These are phyloP conservation scores for Pseudogymnoascus sp. DNA, from an alignment of 2,329 filamentous ascomycete species.

Conservation along the genomic window DNA sequence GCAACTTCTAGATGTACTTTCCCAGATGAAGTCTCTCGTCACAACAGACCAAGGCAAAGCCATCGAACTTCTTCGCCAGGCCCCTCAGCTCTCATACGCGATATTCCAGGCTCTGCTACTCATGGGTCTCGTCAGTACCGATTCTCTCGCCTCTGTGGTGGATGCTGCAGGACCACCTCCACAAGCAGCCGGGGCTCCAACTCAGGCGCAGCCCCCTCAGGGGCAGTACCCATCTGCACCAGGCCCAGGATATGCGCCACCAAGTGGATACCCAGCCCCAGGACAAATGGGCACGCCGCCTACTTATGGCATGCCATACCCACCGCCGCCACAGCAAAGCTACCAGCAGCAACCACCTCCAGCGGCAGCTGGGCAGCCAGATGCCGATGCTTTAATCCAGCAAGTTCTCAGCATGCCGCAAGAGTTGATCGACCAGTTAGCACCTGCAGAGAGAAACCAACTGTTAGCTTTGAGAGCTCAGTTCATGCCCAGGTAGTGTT, in stretches of 20 bases:
- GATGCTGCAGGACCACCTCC: constrained; percentile 39
- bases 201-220: constrained; percentile 1
- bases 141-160: constrained; percentile 71
- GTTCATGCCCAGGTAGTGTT: constrained; percentile 32
- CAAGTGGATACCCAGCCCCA: constrained; percentile 29
- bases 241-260: constrained; percentile 30
- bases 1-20: constrained; percentile 86
- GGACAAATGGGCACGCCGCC: constrained; percentile 37
- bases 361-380: constrained; percentile 36
- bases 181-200: background rate
- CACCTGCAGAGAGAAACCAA: constrained; percentile 66
- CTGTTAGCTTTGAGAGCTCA: constrained; percentile 67
- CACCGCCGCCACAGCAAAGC: constrained; percentile 36
- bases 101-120: constrained; percentile 90
- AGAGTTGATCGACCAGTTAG: constrained; percentile 68
- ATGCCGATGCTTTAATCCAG: constrained; percentile 66
- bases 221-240: constrained; percentile 27
- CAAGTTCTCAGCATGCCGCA: constrained; percentile 75
- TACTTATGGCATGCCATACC: constrained; percentile 30
- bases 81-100: constrained; percentile 87
- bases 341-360: constrained; percentile 34
- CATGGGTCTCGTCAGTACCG: constrained; percentile 84
- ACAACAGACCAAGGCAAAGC: constrained; percentile 72
- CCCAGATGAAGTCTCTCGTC: constrained; percentile 89
- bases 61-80: constrained; percentile 76